Conservation (phyloP, 768 basidiomycete genomes). For the Phylloporus sp. region DNA sequence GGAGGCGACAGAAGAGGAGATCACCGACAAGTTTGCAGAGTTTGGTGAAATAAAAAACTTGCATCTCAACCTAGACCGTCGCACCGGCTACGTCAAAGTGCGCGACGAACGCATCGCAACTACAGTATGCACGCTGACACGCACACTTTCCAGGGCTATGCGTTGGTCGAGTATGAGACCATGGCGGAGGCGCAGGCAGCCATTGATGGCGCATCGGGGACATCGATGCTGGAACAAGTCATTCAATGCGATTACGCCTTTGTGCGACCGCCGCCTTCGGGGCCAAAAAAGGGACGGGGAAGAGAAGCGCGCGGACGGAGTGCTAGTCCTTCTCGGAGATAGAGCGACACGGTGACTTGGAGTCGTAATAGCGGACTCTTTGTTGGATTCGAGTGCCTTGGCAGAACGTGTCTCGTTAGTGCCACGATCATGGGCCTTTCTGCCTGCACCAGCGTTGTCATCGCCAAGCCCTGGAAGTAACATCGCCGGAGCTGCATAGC, state of each 20-base stretch:
- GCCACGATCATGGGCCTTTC: too few relatives aligned
- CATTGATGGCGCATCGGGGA: constrained; percentile 84
- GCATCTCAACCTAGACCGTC: constrained; percentile 92
- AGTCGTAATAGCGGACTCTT: neutral
- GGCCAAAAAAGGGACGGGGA: constrained; percentile 69
- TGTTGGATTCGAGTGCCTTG: neutral
- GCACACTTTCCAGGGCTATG: constrained; percentile 70
- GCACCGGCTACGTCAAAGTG: constrained; percentile 99
- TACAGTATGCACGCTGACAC: neutral
- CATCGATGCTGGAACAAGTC: constrained; percentile 76
- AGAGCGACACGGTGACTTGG: constrained; percentile 15
- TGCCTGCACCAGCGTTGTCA: too few relatives aligned
- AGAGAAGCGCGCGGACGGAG: constrained; percentile 65
- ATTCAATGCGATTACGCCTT: constrained; percentile 93
- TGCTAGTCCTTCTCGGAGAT: constrained; percentile 70
- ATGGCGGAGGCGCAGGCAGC: constrained; percentile 92
- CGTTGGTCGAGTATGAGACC: constrained; percentile 95
- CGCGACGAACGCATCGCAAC: constrained; percentile 11
- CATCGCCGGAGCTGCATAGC: too few relatives aligned
- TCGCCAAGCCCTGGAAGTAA: too few relatives aligned
- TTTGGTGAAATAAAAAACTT: constrained; percentile 98
- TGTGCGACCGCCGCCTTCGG: constrained; percentile 76
- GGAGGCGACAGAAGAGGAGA: constrained; percentile 96
- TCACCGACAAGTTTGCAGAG: constrained; percentile 93
- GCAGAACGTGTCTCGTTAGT: constrained; percentile 3